A percentile compares a stretch with the other conserved stretches of the same genome.
Conservation (phyloP, 768 basidiomycete genomes). For the Suillus placidus region DNA sequence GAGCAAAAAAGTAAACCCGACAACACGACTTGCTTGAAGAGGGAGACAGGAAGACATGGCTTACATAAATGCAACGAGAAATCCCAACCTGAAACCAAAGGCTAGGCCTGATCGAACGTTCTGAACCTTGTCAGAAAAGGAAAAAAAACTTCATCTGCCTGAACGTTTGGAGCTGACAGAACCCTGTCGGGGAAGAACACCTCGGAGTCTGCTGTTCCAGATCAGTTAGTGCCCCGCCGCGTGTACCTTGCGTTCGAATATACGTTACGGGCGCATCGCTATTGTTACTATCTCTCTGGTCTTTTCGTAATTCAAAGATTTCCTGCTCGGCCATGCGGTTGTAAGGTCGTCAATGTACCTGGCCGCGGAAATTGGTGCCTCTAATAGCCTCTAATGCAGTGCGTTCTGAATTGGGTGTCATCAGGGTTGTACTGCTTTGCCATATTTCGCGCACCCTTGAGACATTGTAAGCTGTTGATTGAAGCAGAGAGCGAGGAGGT, state of each 20-base stretch:
- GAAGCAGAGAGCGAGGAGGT: no score
- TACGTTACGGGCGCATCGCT: no score
- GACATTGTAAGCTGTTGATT: no score
- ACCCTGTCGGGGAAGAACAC: constrained; percentile 27
- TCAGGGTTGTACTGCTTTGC: background rate
- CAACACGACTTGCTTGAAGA: no score
- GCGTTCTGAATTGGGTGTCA: background rate
- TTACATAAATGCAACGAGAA: no score
- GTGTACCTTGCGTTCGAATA: constrained; percentile 33
- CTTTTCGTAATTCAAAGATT: background rate
- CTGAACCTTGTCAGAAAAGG: no score
- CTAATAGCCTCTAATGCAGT: background rate
- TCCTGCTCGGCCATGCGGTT: background rate
- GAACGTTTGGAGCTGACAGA: no score
- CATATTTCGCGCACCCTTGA: background rate
- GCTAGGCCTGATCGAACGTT: no score
- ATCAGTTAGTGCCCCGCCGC: constrained; percentile 63
- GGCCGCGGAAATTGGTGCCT: background rate
- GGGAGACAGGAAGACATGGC: no score
- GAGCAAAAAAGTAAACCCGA: no score
- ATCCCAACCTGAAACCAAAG: no score
- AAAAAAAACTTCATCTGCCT: no score
- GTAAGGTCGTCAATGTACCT: background rate
- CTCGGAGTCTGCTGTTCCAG: constrained; percentile 74
- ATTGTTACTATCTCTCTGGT: background rate